Conservation (phyloP, 108 stramenopile genomes). For the Schizochytrium sp. region DNA sequence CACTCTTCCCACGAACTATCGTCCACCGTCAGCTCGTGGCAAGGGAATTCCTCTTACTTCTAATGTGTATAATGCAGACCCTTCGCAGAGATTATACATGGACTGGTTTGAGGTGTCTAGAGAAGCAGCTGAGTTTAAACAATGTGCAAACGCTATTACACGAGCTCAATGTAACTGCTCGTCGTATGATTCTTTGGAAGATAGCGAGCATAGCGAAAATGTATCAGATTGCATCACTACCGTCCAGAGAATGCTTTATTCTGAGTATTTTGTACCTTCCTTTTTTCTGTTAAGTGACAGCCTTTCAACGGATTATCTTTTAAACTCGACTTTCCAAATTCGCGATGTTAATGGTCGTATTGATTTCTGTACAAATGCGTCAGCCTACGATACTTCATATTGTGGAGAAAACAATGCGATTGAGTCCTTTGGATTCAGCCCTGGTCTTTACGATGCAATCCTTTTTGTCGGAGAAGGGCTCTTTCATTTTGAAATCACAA, state of each 20-base stretch:
- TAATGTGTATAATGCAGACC: slow-evolving; percentile 57
- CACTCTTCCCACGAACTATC: slow-evolving; percentile 24
- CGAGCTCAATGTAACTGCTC: slow-evolving; percentile 5
- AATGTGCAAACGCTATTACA: slow-evolving; percentile 7
- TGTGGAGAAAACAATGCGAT: slow-evolving; percentile 11
- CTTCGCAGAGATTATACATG: slow-evolving; percentile 51
- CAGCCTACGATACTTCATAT: neutral
- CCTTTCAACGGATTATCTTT: neutral
- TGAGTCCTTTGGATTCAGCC: neutral
- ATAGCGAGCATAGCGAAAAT: neutral
- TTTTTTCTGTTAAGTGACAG: neutral
- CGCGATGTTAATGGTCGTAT: slow-evolving; percentile 25
- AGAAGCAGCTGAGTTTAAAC: neutral
- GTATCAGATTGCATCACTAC: slow-evolving; percentile 38
- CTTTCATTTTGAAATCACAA: slow-evolving; percentile 27
- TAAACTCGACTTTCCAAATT: slow-evolving; percentile 6
- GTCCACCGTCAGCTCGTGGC: slow-evolving; percentile 32
- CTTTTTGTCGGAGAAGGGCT: slow-evolving; percentile 48
- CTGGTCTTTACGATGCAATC: neutral
- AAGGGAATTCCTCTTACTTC: slow-evolving; percentile 50
- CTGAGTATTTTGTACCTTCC: slow-evolving; percentile 35
- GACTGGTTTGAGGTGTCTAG: slow-evolving; percentile 33
- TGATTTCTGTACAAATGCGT: slow-evolving; percentile 43
- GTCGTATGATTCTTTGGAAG: neutral
- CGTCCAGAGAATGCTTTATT: neutral